These are phyloP conservation scores for Sporobolomyces roseus DNA, from an alignment of 768 basidiomycete species.

Conservation along the genomic window DNA sequence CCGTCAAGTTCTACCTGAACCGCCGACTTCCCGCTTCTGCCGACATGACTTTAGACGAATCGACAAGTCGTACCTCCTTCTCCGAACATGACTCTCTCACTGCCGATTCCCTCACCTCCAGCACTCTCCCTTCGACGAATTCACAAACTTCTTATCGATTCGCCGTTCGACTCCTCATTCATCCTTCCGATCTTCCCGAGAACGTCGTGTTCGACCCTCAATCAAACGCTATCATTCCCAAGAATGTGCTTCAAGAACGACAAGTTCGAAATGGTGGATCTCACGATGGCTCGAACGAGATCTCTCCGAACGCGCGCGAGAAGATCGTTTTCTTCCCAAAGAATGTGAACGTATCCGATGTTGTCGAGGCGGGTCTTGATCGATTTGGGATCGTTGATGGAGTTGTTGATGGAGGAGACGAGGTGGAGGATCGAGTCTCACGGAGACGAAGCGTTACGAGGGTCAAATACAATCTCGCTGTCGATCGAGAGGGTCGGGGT, in stretches of 20 bases:
- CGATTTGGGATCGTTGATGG: constrained; percentile 92
- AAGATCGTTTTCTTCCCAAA: constrained; percentile 89
- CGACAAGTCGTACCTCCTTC: constrained; percentile 2
- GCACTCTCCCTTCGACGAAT: background rate
- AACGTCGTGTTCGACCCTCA: constrained; percentile 89
- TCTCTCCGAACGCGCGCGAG: constrained; percentile 58
- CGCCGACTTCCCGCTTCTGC: constrained; percentile 49
- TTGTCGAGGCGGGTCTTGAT: constrained; percentile 86
- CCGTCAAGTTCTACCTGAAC: constrained; percentile 94
- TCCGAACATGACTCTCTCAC: constrained; percentile 4
- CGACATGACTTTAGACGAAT: constrained; percentile 9
- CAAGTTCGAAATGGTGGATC: constrained; percentile 51
- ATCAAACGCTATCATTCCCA: constrained; percentile 90
- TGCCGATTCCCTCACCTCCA: background rate
- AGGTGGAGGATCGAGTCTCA: constrained; percentile 84
- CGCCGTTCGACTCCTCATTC: constrained; percentile 78
- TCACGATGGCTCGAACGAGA: constrained; percentile 31
- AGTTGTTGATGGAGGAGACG: constrained; percentile 98
- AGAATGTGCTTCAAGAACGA: constrained; percentile 63
- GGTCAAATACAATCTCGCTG: constrained; percentile 76
- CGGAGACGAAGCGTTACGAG: constrained; percentile 72
- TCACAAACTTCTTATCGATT: constrained; percentile 62
- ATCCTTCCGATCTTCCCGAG: constrained; percentile 85
- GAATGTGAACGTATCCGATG: constrained; percentile 93
- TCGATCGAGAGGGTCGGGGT: constrained; percentile 63